Conservation (phyloP, 2,329 filamentous ascomycete species). For the Teratosphaeria zuluensis region DNA sequence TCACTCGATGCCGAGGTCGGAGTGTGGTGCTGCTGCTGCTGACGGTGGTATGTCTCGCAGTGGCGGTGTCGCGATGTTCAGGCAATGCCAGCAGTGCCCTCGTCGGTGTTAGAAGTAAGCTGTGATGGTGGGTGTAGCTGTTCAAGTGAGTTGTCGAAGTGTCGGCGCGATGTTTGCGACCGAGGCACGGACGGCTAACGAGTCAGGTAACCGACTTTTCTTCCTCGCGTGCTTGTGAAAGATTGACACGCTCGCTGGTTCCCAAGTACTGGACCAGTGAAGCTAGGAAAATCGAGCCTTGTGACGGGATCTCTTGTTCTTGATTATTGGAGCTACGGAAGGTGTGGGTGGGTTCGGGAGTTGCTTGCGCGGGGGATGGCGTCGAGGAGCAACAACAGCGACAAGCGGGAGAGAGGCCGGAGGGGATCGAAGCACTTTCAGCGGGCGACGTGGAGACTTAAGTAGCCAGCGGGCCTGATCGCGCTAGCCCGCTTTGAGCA, state of each 20-base stretch:
- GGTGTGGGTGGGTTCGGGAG: neutral
- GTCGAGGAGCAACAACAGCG: neutral
- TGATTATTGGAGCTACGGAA: conserved; percentile 1
- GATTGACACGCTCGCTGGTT: neutral
- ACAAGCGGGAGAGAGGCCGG: neutral
- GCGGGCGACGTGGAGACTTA: neutral
- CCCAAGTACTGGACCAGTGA: neutral
- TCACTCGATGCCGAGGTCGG: conserved; percentile 7
- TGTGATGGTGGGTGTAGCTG: neutral
- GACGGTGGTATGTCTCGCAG: neutral
- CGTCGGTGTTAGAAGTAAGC: neutral
- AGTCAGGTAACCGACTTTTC: neutral
- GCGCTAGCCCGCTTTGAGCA: neutral
- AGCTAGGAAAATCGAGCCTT: neutral
- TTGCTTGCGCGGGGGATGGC: neutral
- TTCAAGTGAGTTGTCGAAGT: neutral
- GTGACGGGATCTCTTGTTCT: neutral
- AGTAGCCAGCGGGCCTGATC: neutral
- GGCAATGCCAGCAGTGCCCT: neutral
- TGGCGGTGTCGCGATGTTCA: neutral
- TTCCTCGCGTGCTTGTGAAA: neutral
- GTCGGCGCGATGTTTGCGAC: neutral
- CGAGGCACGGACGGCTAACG: neutral
- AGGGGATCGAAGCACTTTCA: neutral
- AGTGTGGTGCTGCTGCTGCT: neutral